Percentiles rank a stretch among this genome's conserved stretches.
phyloP scores from a whole-genome alignment of 352 stramenopile species.

The Pythium phragmiticola region DNA sequence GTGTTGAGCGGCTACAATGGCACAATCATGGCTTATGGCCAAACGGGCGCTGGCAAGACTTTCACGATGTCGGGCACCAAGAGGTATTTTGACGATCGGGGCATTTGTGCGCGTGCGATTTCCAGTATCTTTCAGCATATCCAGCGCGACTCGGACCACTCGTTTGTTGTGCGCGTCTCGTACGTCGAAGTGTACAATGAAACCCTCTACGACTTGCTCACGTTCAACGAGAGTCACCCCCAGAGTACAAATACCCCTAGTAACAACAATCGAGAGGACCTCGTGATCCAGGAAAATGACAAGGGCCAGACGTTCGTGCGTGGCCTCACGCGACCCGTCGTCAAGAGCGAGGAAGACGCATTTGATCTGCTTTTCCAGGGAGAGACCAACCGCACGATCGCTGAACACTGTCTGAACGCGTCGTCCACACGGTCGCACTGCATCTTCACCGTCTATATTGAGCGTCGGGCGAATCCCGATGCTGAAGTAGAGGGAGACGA shows the following conservation, averaged over 20 bases:
- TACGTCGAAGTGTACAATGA: slow-evolving; percentile 93
- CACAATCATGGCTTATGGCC: slow-evolving; percentile 73
- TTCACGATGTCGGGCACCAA: slow-evolving; percentile 71
- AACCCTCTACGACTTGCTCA: slow-evolving; percentile 83
- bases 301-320: slow-evolving; percentile 69
- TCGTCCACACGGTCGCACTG: slow-evolving; percentile 76
- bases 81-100: slow-evolving; percentile 55
- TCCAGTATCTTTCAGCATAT: slow-evolving; percentile 55
- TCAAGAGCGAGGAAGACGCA: slow-evolving; percentile 67
- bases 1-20: slow-evolving; percentile 73
- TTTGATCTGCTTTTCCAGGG: slow-evolving; percentile 79
- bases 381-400: slow-evolving; percentile 76
- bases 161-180: slow-evolving; percentile 58
- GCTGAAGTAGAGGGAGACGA: slow-evolving; percentile 17
- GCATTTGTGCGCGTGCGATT: slow-evolving; percentile 58
- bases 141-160: slow-evolving; percentile 44
- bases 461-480: slow-evolving; percentile 34
- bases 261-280: slow-evolving; percentile 27
- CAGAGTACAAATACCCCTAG: slow-evolving; percentile 17
- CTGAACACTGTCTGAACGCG: slow-evolving; percentile 78
- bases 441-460: slow-evolving; percentile 79
- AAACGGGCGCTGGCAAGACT: slow-evolving; percentile 75
- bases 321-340: slow-evolving; percentile 49
- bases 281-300: slow-evolving; percentile 61
- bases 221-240: slow-evolving; percentile 22